Percentiles rank a stretch among this genome's conserved stretches.
Evolutionary conservation across 768 basidiomycete species (phyloP).

Genomic region (Gloeostereum incarnatum): DNA sequence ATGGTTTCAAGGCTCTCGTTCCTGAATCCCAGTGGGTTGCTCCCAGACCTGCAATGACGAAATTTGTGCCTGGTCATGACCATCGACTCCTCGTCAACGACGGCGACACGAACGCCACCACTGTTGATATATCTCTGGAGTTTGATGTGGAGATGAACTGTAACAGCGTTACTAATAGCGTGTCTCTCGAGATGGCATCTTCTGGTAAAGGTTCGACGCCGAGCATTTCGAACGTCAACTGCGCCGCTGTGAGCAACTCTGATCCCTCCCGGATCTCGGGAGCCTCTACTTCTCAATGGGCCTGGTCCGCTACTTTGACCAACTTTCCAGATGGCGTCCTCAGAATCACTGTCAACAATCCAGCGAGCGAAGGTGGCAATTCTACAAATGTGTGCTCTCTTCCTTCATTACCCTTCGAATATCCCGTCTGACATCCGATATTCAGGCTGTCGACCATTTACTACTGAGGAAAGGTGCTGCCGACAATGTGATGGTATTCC

Average conservation of each 20-base stretch:
- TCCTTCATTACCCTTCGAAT: slow-evolving; percentile 3
- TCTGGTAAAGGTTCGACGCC: slow-evolving; percentile 52
- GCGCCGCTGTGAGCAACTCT: slow-evolving; percentile 38
- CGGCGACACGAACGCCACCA: slow-evolving; percentile 40
- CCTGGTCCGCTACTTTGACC: slow-evolving; percentile 65
- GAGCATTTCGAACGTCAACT: slow-evolving; percentile 38
- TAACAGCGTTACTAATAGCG: slow-evolving; percentile 46
- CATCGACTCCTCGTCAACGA: slow-evolving; percentile 48
- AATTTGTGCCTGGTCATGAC: slow-evolving; percentile 84
- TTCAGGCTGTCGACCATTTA: slow-evolving; percentile 62
- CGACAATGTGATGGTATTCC: slow-evolving; percentile 83
- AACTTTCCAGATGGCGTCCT: slow-evolving; percentile 81
- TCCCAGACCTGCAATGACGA: slow-evolving; percentile 66
- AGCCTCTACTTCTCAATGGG: slow-evolving; percentile 49
- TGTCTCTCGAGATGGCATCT: slow-evolving; percentile 63
- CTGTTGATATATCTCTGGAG: slow-evolving; percentile 63
- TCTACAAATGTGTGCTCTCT: slow-evolving; percentile 45
- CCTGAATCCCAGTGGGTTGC: slow-evolving; percentile 57
- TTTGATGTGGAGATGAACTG: slow-evolving; percentile 78
- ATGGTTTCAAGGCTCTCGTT: slow-evolving; percentile 77
- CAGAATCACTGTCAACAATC: slow-evolving; percentile 57
- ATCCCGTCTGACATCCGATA: slow-evolving; percentile 7
- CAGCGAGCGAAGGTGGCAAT: slow-evolving; percentile 30
- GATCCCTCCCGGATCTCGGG: slow-evolving; percentile 42
- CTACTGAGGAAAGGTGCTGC: slow-evolving; percentile 71